Evolutionary conservation across 805 yeast genomes (phyloP).

Genomic region (Wickerhamomyces xylosicus): DNA sequence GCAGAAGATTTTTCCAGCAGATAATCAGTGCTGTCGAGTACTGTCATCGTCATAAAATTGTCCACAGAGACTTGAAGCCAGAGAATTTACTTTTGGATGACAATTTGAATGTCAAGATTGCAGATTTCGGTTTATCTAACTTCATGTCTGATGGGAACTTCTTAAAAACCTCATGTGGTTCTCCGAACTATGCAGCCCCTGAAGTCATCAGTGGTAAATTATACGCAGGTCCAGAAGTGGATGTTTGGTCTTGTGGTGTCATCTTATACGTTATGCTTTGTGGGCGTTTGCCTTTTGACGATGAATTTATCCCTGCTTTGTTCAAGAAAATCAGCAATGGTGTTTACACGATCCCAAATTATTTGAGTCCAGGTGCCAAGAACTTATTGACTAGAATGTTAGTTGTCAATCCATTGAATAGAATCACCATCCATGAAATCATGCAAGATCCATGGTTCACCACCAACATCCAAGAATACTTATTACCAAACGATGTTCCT

Average conservation of each 20-base stretch:
- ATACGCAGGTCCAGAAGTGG: slow-evolving; percentile 97
- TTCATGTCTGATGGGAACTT: slow-evolving; percentile 98
- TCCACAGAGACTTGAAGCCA: slow-evolving; percentile 93
- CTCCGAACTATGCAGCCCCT: slow-evolving; percentile 97
- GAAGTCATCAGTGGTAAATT: slow-evolving; percentile 91
- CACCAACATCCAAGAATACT: slow-evolving; percentile 67
- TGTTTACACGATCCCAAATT: slow-evolving; percentile 83
- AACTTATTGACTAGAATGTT: slow-evolving; percentile 78
- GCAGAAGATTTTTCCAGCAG: slow-evolving; percentile 89
- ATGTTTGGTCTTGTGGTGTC: slow-evolving; percentile 97
- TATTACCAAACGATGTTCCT: slow-evolving; percentile 41
- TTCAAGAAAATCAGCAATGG: slow-evolving; percentile 91
- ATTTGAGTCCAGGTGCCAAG: slow-evolving; percentile 77
- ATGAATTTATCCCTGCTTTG: slow-evolving; percentile 88
- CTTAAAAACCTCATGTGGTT: slow-evolving; percentile 89
- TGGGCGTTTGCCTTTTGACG: slow-evolving; percentile 93
- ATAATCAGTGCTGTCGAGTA: slow-evolving; percentile 94
- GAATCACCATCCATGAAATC: slow-evolving; percentile 87
- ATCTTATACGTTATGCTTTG: slow-evolving; percentile 92
- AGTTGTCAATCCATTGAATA: slow-evolving; percentile 87
- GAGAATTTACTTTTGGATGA: slow-evolving; percentile 88
- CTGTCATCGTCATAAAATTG: slow-evolving; percentile 93
- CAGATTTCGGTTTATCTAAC: slow-evolving; percentile 90
- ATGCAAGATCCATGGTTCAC: slow-evolving; percentile 94
- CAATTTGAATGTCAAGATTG: slow-evolving; percentile 84